Evolutionary conservation across 2,329 filamentous ascomycete genomes (phyloP), one percentile per base, ranked within the genome.

Genomic region (Ophiostoma pallidulum): DNA sequence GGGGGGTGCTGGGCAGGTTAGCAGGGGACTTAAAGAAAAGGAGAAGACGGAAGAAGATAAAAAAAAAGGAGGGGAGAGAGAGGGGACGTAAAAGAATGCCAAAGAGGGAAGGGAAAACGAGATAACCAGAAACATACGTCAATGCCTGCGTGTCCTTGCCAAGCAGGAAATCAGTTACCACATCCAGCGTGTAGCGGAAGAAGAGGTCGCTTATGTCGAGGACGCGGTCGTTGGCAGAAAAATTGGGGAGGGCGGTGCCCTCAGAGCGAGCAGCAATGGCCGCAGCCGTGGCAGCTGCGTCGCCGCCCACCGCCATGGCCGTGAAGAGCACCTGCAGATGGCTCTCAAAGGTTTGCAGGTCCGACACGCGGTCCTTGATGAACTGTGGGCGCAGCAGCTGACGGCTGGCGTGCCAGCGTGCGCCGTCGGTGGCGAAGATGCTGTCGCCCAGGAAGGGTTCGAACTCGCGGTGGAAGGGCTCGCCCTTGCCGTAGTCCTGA

Each of bases 331-430:
- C 75, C 58, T 86, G 73, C 20, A 90, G 75, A 60, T 95, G 88
- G 19, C 72, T 70, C 66, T 95, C 90, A 60, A 94, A 90, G 50
- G 83, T 80, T 44, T 87, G 74, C 51, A 95, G 67, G 62, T 95
- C 86, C 53, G 82, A 84, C 31, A 95, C 78, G 18, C 89, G 84
- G 59, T 94, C 85, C 57, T 84, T 84, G 59, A 88, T 80, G 64
- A 95, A 95, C 59, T 94, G 87, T 0, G 90, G 89, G 2, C 89
- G 75, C 53, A 96, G 80, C 51, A 95, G 71, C 54, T 86, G 80
- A n/a, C 90, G 76, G 45, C 82, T 88, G 48, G 75, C 74, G 56
- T 91, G 86, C 90, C 90, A 95, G 45, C 74, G 66, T 22, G 80
- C 70, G 12, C 84, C 83, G 60, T 96, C 90, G 0, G 87, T 94